Base-by-base conservation (phyloP, 345 rosid species). In the Draba incana region DNA sequence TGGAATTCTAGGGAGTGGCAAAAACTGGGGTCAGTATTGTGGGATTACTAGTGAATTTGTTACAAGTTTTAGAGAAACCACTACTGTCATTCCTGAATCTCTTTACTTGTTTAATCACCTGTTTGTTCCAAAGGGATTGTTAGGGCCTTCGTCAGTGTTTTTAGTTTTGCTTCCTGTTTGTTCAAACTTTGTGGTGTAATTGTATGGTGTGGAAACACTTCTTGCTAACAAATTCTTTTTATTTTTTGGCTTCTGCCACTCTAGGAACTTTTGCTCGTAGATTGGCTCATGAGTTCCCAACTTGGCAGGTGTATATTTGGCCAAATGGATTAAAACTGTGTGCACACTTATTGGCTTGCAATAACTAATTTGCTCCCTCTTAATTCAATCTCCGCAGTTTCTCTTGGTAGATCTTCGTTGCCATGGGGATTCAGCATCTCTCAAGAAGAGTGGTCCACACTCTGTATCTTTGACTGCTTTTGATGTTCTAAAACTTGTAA, bases 341-440 rank as follows among this genome's bases (percentile, higher is more conserved):
- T 35, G 15, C 16, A 46, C 13, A 12, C 20, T 37, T 37, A 3
- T 53, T 58, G 57, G 25, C 11, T 67, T 67, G 55, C 12, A 2
- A 47, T 68, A 46, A 61, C n/a, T 67, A 16, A 53, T 23, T 10
- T 47, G 33, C 69, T 61, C 10, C 10, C 13, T 47, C 10, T 27
- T 66, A 14, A 49, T 62, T 69, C 13, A 59, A 15, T 23, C 52
- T 16, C 7, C 52, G 14, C 86, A 90, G 98, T 93, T 90, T 84
- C 92, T 93, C 66, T 76, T 87, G 46, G 91, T 93, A 10, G 98
- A 93, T 79, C 75, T 93, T 54, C 87, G 97, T 61, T 93, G 98
- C 81, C 98, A 93, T 75, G 98, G 98, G 62, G 97, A 93, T 78
- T 93, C 98, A 20, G 82, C 98, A 31, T 74, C 84, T 31, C 72